Base-by-base conservation (phyloP, 352 stramenopile species). In the Phytophthora ohioensis region DNA sequence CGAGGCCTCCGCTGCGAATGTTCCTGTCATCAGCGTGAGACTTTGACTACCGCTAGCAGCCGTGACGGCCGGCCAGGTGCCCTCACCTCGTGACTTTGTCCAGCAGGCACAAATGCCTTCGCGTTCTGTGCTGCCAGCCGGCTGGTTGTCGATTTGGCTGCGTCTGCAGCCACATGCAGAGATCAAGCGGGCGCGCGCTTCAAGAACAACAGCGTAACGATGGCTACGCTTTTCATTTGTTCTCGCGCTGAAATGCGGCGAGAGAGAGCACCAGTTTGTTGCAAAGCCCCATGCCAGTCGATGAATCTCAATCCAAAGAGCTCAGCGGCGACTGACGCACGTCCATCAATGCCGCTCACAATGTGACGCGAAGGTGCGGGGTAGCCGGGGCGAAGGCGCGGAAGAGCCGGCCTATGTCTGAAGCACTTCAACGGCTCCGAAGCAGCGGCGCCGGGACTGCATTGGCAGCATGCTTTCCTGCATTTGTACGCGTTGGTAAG, bases 291-390 rank as follows among this genome's bases (percentile, higher is more conserved):
- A 10, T 35, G 36, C 9, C 6, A 38, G n/a, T n/a, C 38, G 38
- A 41, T 51, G 63, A 69, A 64, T 64, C 49, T 64, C 52, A 39
- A 61, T 63, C 4, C 12, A 21, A 65, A 38, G 35, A 61, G 32
- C 36, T 57, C 30, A 31, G 39, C 30, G 30, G 41, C 34, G 57
- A 64, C 57, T 63, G 61, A 62, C 61, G 67, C 54, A 70, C 64
- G 57, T 58, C 64, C 36, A 67, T 67, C 62, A 71, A 54, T 64
- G 63, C 52, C 31, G 13, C 55, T 64, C 30, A 69, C 69, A 76
- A 76, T 63, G 64, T 58, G 69, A 70, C 69, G 69, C 17, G 62
- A 38, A 34, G 35, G 15, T 32, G 43, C 27, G 41, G 36, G 1
- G 38, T 67, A 75, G 67, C 54, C 64, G 34, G 64, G 35, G 36